Conservation (phyloP, 768 basidiomycete genomes). For the Boletus bicolor region DNA sequence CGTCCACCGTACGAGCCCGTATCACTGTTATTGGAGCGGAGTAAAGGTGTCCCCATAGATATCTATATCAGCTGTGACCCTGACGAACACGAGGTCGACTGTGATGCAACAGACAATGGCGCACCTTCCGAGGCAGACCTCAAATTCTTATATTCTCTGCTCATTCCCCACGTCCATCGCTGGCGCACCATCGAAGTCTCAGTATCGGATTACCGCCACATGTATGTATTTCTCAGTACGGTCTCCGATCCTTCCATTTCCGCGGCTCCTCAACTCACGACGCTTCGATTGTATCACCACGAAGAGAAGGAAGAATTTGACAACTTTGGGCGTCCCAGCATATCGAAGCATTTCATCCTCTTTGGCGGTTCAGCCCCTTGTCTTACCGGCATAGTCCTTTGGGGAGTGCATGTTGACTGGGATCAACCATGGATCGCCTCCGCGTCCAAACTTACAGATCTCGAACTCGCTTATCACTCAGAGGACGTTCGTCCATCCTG, state of each 20-base stretch:
- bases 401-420: conserved; percentile 76
- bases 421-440: conserved; percentile 35
- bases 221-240: conserved; percentile 41
- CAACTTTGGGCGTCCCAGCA: conserved; percentile 20
- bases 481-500: conserved; percentile 63
- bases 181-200: conserved; percentile 52
- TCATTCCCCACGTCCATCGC: conserved; percentile 51
- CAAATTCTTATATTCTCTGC: conserved; percentile 28
- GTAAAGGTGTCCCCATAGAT: conserved; percentile 51
- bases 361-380: conserved; percentile 55
- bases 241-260: conserved; percentile 39
- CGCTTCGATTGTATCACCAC: conserved; percentile 53
- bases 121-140: conserved; percentile 25
- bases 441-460: conserved; percentile 36
- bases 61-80: conserved; percentile 47
- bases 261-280: conserved; percentile 52
- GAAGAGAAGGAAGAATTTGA: conserved; percentile 41
- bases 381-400: conserved; percentile 48
- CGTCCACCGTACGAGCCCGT: conserved; percentile 44
- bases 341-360: conserved; percentile 40
- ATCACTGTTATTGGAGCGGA: conserved; percentile 47
- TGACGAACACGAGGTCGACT: conserved; percentile 23
- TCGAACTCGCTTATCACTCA: conserved; percentile 63
- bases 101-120: conserved; percentile 23
- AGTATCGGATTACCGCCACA: conserved; percentile 46